Percentiles rank a stretch among this genome's conserved stretches.
Conservation (phyloP, 768 basidiomycete genomes). For the Termitomyces sp. region DNA sequence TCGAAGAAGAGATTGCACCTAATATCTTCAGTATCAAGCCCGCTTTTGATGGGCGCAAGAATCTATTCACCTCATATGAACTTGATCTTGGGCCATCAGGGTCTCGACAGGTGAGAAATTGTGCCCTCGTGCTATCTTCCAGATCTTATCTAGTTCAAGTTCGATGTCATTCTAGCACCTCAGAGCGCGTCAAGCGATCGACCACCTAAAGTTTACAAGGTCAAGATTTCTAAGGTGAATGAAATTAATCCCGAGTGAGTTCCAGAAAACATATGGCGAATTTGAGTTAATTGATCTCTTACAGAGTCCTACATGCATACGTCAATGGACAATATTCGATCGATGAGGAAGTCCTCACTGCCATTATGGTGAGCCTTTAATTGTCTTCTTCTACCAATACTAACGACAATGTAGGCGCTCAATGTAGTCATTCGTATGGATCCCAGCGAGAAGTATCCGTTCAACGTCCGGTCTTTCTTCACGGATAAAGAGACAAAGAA, state of each 20-base stretch:
- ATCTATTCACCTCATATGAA: constrained; percentile 12
- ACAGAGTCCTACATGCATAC: constrained; percentile 61
- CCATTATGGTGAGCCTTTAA: constrained; percentile 48
- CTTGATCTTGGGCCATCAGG: constrained; percentile 6
- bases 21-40: constrained; percentile 65
- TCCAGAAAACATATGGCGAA: neutral
- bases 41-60: constrained; percentile 75
- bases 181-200: constrained; percentile 32
- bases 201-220: constrained; percentile 49
- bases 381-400: neutral
- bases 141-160: constrained; percentile 5
- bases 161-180: constrained; percentile 28
- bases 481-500: constrained; percentile 47
- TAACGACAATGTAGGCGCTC: constrained; percentile 44
- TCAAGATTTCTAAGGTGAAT: constrained; percentile 54
- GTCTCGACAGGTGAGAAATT: constrained; percentile 5
- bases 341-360: constrained; percentile 59
- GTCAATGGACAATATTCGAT: constrained; percentile 61
- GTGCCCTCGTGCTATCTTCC: constrained; percentile 13
- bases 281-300: neutral
- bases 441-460: constrained; percentile 64
- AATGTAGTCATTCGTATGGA: constrained; percentile 78
- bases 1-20: constrained; percentile 51
- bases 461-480: constrained; percentile 75
- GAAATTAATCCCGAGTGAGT: constrained; percentile 44